Conservation (phyloP, 2,329 filamentous ascomycete genomes). For the Colletotrichum ledebouriae region DNA sequence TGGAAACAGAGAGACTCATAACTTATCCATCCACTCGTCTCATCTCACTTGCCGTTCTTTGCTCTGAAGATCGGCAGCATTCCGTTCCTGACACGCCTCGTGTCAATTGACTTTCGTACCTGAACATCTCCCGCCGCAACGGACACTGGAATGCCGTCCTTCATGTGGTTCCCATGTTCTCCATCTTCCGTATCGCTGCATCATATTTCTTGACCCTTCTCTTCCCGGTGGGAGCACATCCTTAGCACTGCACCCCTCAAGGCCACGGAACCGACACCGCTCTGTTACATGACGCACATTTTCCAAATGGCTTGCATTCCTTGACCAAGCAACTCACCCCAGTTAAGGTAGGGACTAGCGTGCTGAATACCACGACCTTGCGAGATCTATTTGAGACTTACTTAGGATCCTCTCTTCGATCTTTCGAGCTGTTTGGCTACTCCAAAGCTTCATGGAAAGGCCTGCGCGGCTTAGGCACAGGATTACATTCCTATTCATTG, state of each 20-base stretch:
- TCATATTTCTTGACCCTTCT: neutral
- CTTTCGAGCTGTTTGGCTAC: too few species aligned
- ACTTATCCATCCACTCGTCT: neutral
- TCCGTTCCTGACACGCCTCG: constrained; percentile 15
- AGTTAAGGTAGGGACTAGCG: too few species aligned
- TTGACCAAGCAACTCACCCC: too few species aligned
- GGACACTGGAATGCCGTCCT: neutral
- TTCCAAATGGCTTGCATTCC: too few species aligned
- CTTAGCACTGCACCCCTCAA: neutral
- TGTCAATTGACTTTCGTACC: constrained; percentile 37
- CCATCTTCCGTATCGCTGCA: neutral
- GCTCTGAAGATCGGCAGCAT: constrained; percentile 13
- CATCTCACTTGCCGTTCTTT: constrained; percentile 1
- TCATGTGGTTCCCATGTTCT: neutral
- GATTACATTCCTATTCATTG: too few species aligned
- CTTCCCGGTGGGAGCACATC: neutral
- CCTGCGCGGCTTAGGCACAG: too few species aligned
- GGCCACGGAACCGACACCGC: constrained; percentile 15
- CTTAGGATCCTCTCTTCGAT: too few species aligned
- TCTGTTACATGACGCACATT: neutral
- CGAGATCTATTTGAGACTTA: too few species aligned
- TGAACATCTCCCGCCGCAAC: constrained; percentile 27
- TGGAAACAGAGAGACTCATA: neutral
- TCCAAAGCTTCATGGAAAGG: too few species aligned
- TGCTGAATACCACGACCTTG: too few species aligned